These are phyloP conservation scores for Aureobasidium sp. DNA, from an alignment of 2,329 filamentous ascomycete genomes.

Conservation along the genomic window DNA sequence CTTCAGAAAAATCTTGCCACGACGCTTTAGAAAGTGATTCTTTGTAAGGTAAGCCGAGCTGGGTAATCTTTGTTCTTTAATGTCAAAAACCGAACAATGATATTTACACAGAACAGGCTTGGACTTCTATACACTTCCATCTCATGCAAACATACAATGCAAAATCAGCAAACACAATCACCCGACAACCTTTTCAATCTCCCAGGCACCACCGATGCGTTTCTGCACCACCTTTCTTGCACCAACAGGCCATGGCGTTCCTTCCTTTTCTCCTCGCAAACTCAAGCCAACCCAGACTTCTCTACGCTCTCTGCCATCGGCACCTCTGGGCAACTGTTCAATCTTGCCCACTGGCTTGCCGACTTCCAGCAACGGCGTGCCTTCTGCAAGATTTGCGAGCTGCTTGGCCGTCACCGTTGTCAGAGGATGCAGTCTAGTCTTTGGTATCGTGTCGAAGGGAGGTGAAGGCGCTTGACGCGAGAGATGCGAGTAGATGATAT, in stretches of 20 bases:
- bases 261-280: conserved; percentile 57
- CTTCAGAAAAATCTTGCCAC: too few relatives aligned
- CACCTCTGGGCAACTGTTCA: conserved; percentile 42
- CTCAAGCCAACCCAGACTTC: conserved; percentile 81
- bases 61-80: too few relatives aligned
- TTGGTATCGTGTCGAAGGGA: conserved; percentile 45
- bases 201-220: conserved; percentile 16
- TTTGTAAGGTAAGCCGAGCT: too few relatives aligned
- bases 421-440: conserved; percentile 81
- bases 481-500: conserved; percentile 80
- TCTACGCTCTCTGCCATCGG: conserved; percentile 46
- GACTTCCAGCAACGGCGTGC: conserved; percentile 75
- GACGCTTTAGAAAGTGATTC: too few relatives aligned
- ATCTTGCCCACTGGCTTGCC: conserved; percentile 90
- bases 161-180: too few relatives aligned
- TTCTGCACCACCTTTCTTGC: conserved; percentile 17
- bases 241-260: conserved; percentile 62
- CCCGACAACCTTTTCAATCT: conserved; percentile 15
- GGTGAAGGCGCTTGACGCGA: conserved; percentile 54
- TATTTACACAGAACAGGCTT: too few relatives aligned
- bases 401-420: conserved; percentile 71
- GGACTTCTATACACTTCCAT: too few relatives aligned
- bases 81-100: too few relatives aligned
- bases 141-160: too few relatives aligned
- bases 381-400: conserved; percentile 70